Percentiles rank a stretch among this genome's conserved stretches.
phyloP scores from a whole-genome alignment of 164 flowering plant species.

The Euptelea pleiosperma region DNA sequence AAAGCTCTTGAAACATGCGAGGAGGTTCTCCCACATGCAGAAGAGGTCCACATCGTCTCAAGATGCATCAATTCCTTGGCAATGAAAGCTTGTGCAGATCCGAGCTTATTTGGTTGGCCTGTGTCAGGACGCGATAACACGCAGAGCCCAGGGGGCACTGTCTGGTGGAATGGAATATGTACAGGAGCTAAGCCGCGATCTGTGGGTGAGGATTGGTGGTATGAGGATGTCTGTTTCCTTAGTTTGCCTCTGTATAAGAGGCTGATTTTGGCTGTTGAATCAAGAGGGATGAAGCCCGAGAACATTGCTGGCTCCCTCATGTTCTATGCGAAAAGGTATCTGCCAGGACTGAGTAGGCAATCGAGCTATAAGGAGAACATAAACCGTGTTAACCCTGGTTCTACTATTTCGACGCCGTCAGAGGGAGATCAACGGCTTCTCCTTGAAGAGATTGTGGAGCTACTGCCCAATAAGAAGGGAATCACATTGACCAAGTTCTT shows the following conservation, averaged over 20 bases:
- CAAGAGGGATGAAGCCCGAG: conserved; percentile 55
- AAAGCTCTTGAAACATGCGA: conserved; percentile 67
- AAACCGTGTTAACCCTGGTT: conserved; percentile 17
- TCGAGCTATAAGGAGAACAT: conserved; percentile 33
- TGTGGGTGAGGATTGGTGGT: conserved; percentile 64
- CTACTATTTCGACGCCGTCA: conserved; percentile 28
- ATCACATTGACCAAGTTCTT: conserved; percentile 51
- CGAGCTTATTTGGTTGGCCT: conserved; percentile 51
- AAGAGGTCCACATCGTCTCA: conserved; percentile 61
- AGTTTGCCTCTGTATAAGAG: conserved; percentile 49
- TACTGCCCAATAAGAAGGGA: conserved; percentile 57
- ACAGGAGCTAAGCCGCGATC: conserved; percentile 26
- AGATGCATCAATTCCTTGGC: conserved; percentile 74
- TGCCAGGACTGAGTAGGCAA: conserved; percentile 51
- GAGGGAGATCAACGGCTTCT: conserved; percentile 57
- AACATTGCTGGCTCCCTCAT: conserved; percentile 52
- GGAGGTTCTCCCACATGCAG: conserved; percentile 59
- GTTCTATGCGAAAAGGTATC: conserved; percentile 49
- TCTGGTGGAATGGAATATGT: conserved; percentile 64
- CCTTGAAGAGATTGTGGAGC: conserved; percentile 62
- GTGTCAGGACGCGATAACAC: conserved; percentile 18
- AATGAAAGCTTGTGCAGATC: conserved; percentile 66
- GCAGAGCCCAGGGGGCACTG: conserved; percentile 27
- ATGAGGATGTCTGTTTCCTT: conserved; percentile 58
- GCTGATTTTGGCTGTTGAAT: conserved; percentile 44